These are phyloP conservation scores for Cavenderia fasciculata DNA, from an alignment of 78 protist species.

Conservation along the genomic window DNA sequence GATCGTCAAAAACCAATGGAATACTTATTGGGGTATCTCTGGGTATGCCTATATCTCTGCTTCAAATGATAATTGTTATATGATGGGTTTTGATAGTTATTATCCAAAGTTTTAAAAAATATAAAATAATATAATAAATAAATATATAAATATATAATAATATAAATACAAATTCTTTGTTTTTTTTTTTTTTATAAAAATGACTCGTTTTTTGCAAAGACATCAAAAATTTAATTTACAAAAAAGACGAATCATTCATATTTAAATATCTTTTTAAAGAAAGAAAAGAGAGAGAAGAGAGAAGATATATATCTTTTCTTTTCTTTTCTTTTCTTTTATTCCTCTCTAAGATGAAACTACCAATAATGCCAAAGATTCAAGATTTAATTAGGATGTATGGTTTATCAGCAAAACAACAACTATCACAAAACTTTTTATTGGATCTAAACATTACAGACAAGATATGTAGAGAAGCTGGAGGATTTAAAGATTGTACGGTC, in stretches of 20 bases:
- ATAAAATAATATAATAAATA: too few species aligned
- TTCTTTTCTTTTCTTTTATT: too few species aligned
- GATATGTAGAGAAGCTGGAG: slow-evolving; percentile 59
- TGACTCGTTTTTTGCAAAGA: too few species aligned
- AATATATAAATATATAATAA: too few species aligned
- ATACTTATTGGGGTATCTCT: neutral
- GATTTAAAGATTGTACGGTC: slow-evolving; percentile 67
- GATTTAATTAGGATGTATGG: slow-evolving; percentile 80
- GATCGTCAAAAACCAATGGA: slow-evolving; percentile 13
- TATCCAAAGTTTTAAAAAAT: too few species aligned
- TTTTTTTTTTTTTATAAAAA: too few species aligned
- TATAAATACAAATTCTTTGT: too few species aligned
- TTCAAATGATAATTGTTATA: neutral
- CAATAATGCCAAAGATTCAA: slow-evolving; percentile 70
- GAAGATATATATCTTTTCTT: too few species aligned
- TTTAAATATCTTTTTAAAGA: too few species aligned
- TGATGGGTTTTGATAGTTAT: neutral
- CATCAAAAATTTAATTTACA: too few species aligned
- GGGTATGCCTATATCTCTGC: neutral
- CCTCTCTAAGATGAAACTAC: slow-evolving; percentile 59
- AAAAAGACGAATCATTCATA: too few species aligned
- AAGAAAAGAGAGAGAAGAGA: too few species aligned
- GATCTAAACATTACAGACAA: slow-evolving; percentile 76
- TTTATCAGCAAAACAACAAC: slow-evolving; percentile 73
- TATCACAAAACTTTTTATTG: slow-evolving; percentile 85